Evolutionary conservation across 768 basidiomycete genomes (phyloP).

Genomic region (Tulasnella sp.): DNA sequence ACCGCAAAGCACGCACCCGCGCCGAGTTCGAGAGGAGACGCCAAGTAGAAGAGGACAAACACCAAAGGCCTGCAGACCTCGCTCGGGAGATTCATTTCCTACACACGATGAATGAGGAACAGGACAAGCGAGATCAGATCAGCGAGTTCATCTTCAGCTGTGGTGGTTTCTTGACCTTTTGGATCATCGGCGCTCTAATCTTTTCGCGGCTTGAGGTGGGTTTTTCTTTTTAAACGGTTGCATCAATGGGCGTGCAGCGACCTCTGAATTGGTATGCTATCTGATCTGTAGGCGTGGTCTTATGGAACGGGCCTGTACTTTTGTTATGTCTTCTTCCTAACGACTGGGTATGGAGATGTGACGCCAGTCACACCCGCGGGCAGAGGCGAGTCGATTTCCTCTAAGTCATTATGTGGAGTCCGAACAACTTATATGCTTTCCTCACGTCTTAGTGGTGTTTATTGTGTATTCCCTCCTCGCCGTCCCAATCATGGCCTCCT

Average conservation of each 20-base stretch:
- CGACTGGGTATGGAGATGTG: slow-evolving; percentile 27
- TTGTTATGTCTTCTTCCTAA: slow-evolving; percentile 19
- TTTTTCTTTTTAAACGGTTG: too few species aligned
- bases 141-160: slow-evolving; percentile 26
- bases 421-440: too few species aligned
- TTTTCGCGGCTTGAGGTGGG: slow-evolving; percentile 18
- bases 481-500: slow-evolving; percentile 21
- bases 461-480: slow-evolving; percentile 27
- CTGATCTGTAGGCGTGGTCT: slow-evolving; percentile 28
- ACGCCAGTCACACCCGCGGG: slow-evolving; percentile 23
- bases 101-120: slow-evolving; percentile 24
- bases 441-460: slow-evolving; percentile 24
- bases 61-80: slow-evolving; percentile 23
- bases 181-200: slow-evolving; percentile 27
- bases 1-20: slow-evolving; percentile 24
- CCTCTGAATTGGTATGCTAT: too few species aligned
- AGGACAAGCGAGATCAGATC: slow-evolving; percentile 26
- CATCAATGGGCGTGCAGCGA: too few species aligned
- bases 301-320: slow-evolving; percentile 27
- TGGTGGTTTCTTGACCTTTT: slow-evolving; percentile 25
- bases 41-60: not conserved
- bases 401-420: too few species aligned
- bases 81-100: slow-evolving; percentile 28
- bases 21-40: slow-evolving; percentile 22
- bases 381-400: slow-evolving; percentile 1